Conservation (phyloP, 2,329 filamentous ascomycete species). For the Colletotrichum sublineola region DNA sequence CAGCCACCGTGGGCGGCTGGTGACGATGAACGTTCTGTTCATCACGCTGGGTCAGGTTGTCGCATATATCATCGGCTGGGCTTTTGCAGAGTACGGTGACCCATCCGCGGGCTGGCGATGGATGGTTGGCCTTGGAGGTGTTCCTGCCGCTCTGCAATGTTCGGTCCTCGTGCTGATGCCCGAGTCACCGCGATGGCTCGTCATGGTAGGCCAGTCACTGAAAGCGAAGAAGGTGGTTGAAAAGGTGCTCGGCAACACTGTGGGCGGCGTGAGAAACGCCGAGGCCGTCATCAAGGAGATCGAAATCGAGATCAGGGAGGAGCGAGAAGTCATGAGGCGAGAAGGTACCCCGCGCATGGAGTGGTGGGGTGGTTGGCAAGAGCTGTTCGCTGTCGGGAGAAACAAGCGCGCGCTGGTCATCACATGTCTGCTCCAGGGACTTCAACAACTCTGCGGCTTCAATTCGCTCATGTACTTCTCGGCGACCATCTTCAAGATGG, state of each 20-base stretch:
- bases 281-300: slow-evolving; percentile 76
- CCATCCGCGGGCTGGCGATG: slow-evolving; percentile 80
- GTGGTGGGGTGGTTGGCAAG: slow-evolving; percentile 63
- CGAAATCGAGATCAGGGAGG: slow-evolving; percentile 79
- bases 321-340: slow-evolving; percentile 67
- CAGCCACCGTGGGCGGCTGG: slow-evolving; percentile 79
- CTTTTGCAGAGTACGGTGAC: slow-evolving; percentile 70
- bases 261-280: slow-evolving; percentile 63
- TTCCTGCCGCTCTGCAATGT: slow-evolving; percentile 81
- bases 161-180: slow-evolving; percentile 79
- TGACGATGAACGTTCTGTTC: slow-evolving; percentile 85
- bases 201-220: slow-evolving; percentile 73
- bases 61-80: slow-evolving; percentile 87
- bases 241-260: slow-evolving; percentile 70
- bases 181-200: slow-evolving; percentile 90
- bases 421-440: slow-evolving; percentile 86
- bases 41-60: slow-evolving; percentile 91
- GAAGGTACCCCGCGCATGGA: slow-evolving; percentile 51
- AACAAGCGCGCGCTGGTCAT: slow-evolving; percentile 84
- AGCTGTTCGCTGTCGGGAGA: slow-evolving; percentile 69
- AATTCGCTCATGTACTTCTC: slow-evolving; percentile 96
- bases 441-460: slow-evolving; percentile 91
- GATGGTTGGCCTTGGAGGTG: slow-evolving; percentile 89
- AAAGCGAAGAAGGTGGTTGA: slow-evolving; percentile 76
- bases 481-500: slow-evolving; percentile 81